Evolutionary conservation across 164 flowering plant species (phyloP).

Genomic region (Amborella trichopoda): DNA sequence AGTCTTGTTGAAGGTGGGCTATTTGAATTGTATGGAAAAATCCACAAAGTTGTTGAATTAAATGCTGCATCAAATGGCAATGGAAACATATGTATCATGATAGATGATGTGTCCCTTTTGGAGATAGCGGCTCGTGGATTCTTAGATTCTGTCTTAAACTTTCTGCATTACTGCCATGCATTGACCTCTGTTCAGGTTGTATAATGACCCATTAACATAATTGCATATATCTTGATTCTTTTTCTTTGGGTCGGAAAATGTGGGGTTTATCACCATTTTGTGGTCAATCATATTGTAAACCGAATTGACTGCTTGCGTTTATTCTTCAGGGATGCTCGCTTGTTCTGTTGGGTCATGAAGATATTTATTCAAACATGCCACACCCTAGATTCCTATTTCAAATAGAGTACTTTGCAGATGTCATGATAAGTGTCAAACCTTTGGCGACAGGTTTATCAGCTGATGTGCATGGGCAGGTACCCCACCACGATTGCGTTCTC

Average conservation of each 20-base stretch:
- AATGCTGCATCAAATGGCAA: constrained; percentile 16
- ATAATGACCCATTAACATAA: not conserved
- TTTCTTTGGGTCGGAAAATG: no score
- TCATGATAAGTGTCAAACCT: constrained; percentile 61
- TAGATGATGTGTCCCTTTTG: constrained; percentile 79
- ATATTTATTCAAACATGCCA: constrained; percentile 42
- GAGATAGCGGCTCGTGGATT: constrained; percentile 72
- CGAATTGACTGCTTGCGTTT: not conserved
- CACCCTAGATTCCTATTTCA: constrained; percentile 34
- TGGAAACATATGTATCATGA: constrained; percentile 34
- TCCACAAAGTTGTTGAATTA: constrained; percentile 39
- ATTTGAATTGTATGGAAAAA: constrained; percentile 38
- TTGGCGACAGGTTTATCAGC: constrained; percentile 75
- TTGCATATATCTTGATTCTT: not conserved
- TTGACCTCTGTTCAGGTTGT: constrained; percentile 64
- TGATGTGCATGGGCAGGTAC: constrained; percentile 97
- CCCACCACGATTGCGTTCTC: no score
- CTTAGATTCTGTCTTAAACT: constrained; percentile 44
- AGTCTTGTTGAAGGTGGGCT: constrained; percentile 26
- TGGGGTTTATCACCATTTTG: not conserved
- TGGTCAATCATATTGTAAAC: no score
- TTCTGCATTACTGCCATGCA: constrained; percentile 80
- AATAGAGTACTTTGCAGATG: constrained; percentile 60
- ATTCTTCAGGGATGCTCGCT: constrained; percentile 44
- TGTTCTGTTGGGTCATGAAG: constrained; percentile 56